Conservation (phyloP, 352 stramenopile species). For the Globisporangium emineosum region DNA sequence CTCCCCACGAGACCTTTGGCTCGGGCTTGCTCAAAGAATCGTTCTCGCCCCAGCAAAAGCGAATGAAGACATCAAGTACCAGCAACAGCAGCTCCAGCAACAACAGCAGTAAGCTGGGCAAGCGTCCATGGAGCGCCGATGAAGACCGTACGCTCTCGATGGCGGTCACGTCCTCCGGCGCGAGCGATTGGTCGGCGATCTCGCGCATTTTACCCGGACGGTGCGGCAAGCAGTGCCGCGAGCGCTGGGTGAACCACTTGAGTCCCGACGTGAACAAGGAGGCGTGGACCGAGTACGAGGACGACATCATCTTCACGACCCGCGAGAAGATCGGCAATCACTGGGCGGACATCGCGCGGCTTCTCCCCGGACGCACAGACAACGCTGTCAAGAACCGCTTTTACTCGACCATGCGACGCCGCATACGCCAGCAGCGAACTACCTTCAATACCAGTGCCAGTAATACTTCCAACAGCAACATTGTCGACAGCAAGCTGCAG, state of each 20-base stretch:
- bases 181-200: constrained; percentile 93
- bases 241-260: constrained; percentile 97
- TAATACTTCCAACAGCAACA: neutral
- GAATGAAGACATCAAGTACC: constrained; percentile 30
- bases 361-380: constrained; percentile 93
- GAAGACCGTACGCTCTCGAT: constrained; percentile 59
- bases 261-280: constrained; percentile 94
- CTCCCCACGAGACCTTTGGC: constrained; percentile 25
- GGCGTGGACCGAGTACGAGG: constrained; percentile 91
- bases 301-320: constrained; percentile 83
- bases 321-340: constrained; percentile 91
- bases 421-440: constrained; percentile 47
- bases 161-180: constrained; percentile 49
- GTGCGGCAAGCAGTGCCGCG: constrained; percentile 95
- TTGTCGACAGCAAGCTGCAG: neutral
- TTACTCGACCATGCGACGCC: constrained; percentile 78
- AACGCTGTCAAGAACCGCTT: constrained; percentile 98
- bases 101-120: constrained; percentile 45
- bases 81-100: neutral
- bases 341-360: constrained; percentile 96
- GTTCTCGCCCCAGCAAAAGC: constrained; percentile 60
- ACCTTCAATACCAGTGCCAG: constrained; percentile 1
- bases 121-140: constrained; percentile 58
- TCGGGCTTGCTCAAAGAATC: constrained; percentile 25
- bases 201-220: constrained; percentile 89